Evolutionary conservation across 1,284 basidiomycete species (phyloP).

Genomic region (Trichosporon inkin): DNA sequence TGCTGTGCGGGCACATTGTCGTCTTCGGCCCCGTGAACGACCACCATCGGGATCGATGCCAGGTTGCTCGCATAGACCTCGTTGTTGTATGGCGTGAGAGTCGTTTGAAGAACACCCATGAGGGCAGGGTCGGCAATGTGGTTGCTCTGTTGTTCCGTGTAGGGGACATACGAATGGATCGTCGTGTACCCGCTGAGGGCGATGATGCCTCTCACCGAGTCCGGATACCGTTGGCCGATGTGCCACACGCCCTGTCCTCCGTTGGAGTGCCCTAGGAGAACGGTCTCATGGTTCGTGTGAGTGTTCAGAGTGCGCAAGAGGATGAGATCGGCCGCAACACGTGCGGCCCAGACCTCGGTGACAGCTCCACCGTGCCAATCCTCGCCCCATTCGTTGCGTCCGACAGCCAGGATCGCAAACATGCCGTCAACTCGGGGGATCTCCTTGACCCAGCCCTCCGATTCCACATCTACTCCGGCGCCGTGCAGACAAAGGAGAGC

Average conservation of each 20-base stretch:
- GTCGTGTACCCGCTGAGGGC: conserved; percentile 75
- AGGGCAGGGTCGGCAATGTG: conserved; percentile 73
- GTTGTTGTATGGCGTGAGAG: conserved; percentile 76
- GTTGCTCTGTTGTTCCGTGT: conserved; percentile 51
- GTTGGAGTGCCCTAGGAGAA: conserved; percentile 80
- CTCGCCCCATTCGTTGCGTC: conserved; percentile 49
- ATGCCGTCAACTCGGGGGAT: conserved; percentile 27
- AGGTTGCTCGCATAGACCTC: conserved; percentile 76
- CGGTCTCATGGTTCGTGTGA: conserved; percentile 8
- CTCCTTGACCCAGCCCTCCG: conserved; percentile 26
- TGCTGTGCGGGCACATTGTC: conserved; percentile 47
- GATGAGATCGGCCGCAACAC: conserved; percentile 25
- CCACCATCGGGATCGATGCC: conserved; percentile 61
- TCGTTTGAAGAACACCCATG: conserved; percentile 64
- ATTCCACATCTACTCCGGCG: conserved; percentile 40
- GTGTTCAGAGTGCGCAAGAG: not conserved
- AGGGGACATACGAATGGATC: conserved; percentile 75
- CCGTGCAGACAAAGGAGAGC: conserved; percentile 46
- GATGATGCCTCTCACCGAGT: conserved; percentile 67
- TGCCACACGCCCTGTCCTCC: conserved; percentile 89
- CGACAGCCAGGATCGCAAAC: conserved; percentile 45
- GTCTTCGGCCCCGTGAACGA: conserved; percentile 66
- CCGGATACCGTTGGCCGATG: conserved; percentile 67
- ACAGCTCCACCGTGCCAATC: conserved; percentile 49
- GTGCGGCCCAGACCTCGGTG: conserved; percentile 38